Percentiles rank a stretch among this genome's conserved stretches.
Conservation (phyloP, 805 yeast species). For the Diddensiella santjacobensis region DNA sequence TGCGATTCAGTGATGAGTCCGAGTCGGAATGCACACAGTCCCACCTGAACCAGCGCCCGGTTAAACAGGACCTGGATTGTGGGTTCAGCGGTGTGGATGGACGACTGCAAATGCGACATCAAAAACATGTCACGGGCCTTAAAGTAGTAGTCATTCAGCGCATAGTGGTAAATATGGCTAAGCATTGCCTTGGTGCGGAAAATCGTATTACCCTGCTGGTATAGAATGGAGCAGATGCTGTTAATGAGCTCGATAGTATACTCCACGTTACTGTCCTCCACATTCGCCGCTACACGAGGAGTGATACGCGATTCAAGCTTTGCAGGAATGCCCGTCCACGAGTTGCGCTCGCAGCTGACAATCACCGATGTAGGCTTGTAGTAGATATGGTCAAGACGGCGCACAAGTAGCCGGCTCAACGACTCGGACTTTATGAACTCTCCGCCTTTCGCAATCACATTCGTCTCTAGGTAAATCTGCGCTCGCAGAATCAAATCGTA, state of each 20-base stretch:
- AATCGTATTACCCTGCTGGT: conserved; percentile 60
- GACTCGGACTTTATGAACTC: conserved; percentile 33
- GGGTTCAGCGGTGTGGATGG: conserved; percentile 81
- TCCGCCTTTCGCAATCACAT: conserved; percentile 37
- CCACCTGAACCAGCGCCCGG: conserved; percentile 93
- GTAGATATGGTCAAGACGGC: conserved; percentile 89
- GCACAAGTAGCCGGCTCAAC: conserved; percentile 62
- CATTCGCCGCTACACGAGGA: conserved; percentile 34
- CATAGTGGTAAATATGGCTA: conserved; percentile 83
- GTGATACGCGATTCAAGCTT: conserved; percentile 28
- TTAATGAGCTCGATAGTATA: conserved; percentile 59
- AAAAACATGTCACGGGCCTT: conserved; percentile 86
- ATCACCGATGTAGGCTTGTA: conserved; percentile 83
- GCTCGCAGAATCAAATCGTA: conserved; percentile 77
- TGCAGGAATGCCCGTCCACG: conserved; percentile 59
- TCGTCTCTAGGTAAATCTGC: conserved; percentile 77
- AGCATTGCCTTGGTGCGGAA: conserved; percentile 82
- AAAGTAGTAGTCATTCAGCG: conserved; percentile 78
- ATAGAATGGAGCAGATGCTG: conserved; percentile 59
- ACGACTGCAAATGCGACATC: conserved; percentile 77
- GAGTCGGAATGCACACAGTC: conserved; percentile 88
- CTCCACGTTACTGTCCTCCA: conserved; percentile 28
- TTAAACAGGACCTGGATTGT: conserved; percentile 87
- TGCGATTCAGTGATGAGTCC: conserved; percentile 85
- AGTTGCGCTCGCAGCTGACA: conserved; percentile 59